Conservation (phyloP, 202 grass and related monocot genomes). For the Zizania palustris region DNA sequence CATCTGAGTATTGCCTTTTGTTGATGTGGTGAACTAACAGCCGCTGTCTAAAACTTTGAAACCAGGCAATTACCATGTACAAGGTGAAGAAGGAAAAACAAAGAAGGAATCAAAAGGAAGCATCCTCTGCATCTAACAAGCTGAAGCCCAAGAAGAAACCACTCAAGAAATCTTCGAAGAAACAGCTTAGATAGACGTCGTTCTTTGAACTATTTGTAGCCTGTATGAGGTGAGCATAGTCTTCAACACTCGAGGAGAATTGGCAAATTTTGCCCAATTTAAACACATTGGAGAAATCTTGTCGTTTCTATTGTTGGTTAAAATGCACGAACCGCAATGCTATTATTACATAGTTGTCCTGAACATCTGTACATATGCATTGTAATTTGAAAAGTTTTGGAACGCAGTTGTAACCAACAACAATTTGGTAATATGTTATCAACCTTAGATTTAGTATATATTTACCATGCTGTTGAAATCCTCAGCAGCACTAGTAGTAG, state of each 20-base stretch:
- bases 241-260: conserved; percentile 23
- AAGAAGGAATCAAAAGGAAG: conserved; percentile 63
- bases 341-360: conserved; percentile 12
- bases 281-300: conserved; percentile 34
- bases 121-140: conserved; percentile 51
- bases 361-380: not conserved
- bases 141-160: conserved; percentile 73
- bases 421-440: not conserved
- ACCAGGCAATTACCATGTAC: conserved; percentile 93
- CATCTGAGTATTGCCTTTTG: conserved; percentile 9
- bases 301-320: conserved; percentile 34
- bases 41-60: conserved; percentile 2
- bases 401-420: not conserved
- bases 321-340: conserved; percentile 23
- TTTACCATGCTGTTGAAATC: not conserved
- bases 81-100: conserved; percentile 95
- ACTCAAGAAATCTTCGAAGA: conserved; percentile 66
- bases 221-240: conserved; percentile 1
- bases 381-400: not conserved
- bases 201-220: conserved; percentile 22
- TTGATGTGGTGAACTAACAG: conserved; percentile 27
- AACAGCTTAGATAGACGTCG: conserved; percentile 40
- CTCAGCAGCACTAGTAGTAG: not conserved
- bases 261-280: conserved; percentile 21
- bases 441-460: not conserved